Percentiles rank a stretch among this genome's conserved stretches.
phyloP scores from a whole-genome alignment of 805 yeast genomes.

The Myxozyma udenii region DNA sequence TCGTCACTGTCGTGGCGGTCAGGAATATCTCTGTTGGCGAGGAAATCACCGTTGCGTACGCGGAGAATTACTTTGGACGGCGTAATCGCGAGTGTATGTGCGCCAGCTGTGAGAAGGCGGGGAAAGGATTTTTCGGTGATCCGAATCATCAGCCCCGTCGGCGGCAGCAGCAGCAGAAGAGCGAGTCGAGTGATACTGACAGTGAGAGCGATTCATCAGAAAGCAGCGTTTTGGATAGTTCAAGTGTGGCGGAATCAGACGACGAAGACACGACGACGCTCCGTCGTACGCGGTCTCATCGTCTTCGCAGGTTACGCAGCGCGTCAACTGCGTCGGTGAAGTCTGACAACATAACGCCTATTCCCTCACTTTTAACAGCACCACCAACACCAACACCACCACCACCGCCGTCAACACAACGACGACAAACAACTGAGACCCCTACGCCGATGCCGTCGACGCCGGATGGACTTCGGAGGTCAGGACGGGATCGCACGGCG shows the following conservation, averaged over 20 bases:
- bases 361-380: neutral
- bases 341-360: neutral
- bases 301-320: no score
- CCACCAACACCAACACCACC: neutral
- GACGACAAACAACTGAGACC: neutral
- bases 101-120: conserved; percentile 42
- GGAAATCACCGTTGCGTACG: conserved; percentile 47
- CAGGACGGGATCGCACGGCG: conserved; percentile 3
- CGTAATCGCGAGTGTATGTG: conserved; percentile 47
- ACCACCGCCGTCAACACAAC: conserved; percentile 3
- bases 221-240: no score
- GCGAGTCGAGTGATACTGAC: neutral
- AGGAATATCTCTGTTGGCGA: conserved; percentile 45
- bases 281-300: no score
- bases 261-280: no score
- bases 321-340: no score
- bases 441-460: neutral
- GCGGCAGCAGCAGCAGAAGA: neutral
- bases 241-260: neutral
- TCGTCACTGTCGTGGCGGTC: conserved; percentile 40
- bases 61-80: conserved; percentile 46
- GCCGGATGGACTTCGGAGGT: conserved; percentile 9
- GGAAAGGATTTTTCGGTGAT: conserved; percentile 16
- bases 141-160: neutral
- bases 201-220: neutral